phyloP scores from a whole-genome alignment of 148 eudicot species.

The Rhododendron vialii region DNA sequence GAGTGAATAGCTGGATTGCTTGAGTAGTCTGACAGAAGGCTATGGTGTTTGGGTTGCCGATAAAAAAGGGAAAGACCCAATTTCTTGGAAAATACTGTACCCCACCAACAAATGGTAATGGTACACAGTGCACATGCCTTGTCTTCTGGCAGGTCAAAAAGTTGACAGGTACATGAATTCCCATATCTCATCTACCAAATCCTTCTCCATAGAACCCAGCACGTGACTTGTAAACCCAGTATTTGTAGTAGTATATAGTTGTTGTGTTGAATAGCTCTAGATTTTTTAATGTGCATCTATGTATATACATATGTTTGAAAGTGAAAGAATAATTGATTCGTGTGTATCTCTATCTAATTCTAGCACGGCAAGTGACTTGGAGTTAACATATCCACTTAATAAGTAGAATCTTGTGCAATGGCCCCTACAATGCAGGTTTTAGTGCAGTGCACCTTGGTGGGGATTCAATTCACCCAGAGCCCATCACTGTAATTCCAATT shows the following conservation, averaged over 20 bases:
- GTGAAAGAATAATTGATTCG: neutral
- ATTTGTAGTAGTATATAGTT: neutral
- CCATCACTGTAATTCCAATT: neutral
- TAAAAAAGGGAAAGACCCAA: neutral
- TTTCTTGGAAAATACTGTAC: neutral
- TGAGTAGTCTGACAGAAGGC: neutral
- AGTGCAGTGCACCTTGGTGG: neutral
- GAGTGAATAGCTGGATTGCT: neutral
- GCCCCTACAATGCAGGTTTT: too few relatives aligned
- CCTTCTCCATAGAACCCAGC: neutral
- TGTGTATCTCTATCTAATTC: neutral
- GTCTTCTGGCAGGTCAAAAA: neutral
- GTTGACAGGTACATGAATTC: slow-evolving; percentile 6
- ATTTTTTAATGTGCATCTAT: neutral
- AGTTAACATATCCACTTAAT: neutral
- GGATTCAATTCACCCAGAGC: neutral
- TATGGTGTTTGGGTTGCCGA: neutral
- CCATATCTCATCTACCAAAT: neutral
- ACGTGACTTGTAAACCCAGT: neutral
- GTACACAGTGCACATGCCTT: slow-evolving; percentile 12
- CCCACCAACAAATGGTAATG: neutral
- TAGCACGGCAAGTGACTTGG: neutral
- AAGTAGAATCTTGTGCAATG: neutral
- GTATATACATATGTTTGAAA: neutral
- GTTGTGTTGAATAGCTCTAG: neutral